These are phyloP conservation scores for Colletotrichum brevisporum DNA, from an alignment of 2,329 filamentous ascomycete species.

Conservation along the genomic window DNA sequence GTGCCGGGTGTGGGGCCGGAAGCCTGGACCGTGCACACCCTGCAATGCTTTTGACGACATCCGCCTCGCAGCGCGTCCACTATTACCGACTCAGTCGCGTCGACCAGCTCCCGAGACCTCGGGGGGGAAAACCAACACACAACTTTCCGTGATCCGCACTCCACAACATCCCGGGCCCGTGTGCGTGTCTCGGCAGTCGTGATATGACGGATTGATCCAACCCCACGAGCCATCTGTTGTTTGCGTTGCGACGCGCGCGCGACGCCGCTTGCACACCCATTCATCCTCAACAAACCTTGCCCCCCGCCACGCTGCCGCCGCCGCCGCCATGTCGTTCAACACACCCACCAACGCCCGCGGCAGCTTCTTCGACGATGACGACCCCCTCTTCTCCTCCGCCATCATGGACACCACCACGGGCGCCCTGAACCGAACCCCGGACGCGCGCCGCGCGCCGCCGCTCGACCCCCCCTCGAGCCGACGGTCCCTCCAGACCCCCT, in stretches of 20 bases:
- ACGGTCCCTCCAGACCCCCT: slow-evolving; percentile 32
- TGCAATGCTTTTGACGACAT: slow-evolving; percentile 19
- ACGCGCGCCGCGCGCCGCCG: slow-evolving; percentile 13
- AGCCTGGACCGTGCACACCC: slow-evolving; percentile 7
- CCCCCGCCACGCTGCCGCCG: neutral
- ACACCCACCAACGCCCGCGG: slow-evolving; percentile 27
- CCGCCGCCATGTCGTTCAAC: slow-evolving; percentile 25
- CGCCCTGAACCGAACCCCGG: slow-evolving; percentile 49
- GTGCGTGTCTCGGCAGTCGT: neutral
- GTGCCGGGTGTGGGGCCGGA: slow-evolving; percentile 27
- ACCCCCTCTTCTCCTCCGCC: slow-evolving; percentile 57
- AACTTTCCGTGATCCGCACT: neutral
- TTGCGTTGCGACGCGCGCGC: neutral
- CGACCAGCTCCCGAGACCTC: slow-evolving; percentile 4
- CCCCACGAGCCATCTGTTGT: neutral
- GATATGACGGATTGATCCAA: neutral
- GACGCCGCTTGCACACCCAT: neutral
- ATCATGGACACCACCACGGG: slow-evolving; percentile 60
- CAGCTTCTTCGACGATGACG: slow-evolving; percentile 44
- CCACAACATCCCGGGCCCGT: neutral
- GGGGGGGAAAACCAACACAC: slow-evolving; percentile 6
- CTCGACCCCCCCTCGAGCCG: slow-evolving; percentile 34
- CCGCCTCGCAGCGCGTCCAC: slow-evolving; percentile 13
- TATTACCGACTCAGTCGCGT: slow-evolving; percentile 18
- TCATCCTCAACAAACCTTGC: neutral